Evolutionary conservation across 2,329 filamentous ascomycete species (phyloP), one percentile per base, ranked within the genome.

Genomic region (Escovopsis sp.): DNA sequence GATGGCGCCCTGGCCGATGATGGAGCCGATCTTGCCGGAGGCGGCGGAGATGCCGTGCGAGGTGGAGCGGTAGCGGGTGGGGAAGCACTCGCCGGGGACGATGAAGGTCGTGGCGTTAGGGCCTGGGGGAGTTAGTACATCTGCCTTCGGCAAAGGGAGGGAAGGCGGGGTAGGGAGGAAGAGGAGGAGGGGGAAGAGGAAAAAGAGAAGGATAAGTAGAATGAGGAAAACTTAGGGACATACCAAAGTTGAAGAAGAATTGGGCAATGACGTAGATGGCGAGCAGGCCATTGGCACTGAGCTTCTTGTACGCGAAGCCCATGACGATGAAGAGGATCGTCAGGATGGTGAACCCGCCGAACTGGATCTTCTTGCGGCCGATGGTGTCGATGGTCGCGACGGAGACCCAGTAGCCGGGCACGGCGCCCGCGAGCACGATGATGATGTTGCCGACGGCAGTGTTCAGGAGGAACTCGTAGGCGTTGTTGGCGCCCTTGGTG

Each of bases 391-490:
- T 72, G 1, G 72, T 74, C 2, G 74, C 74, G 5, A 86, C 80
- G 0, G 79, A 82, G 13, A 84, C 70, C 81, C 81, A 87, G 63
- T 87, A 87, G 12, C 82, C 82, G 0, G 82, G 82, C 12, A 87
- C 80, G 33, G 82, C 78, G 38, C 81, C 82, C 4, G 82, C 81
- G 39, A 80, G 73, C 45, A 86, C 76, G 34, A 87, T 68, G 45
- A 87, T 83, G 46, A 87, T 60, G 60, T 88, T 86, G 9, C 82
- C 82, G 15, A 84, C 68, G 34, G 81, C 79, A 7, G 75, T 83
- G 57, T 81, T 82, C 62, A 75, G 76, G 41, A 85, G 66, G 51
- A 65, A 67, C 44, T 82, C 55, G 59, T 86, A 86, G 21, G 81
- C 71, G 42, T 68, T 72, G 36, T 49, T 50, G 27, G 56, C 55